Evolutionary conservation across 1,284 basidiomycete genomes (phyloP).

Genomic region (Cystobasidium slooffiae): DNA sequence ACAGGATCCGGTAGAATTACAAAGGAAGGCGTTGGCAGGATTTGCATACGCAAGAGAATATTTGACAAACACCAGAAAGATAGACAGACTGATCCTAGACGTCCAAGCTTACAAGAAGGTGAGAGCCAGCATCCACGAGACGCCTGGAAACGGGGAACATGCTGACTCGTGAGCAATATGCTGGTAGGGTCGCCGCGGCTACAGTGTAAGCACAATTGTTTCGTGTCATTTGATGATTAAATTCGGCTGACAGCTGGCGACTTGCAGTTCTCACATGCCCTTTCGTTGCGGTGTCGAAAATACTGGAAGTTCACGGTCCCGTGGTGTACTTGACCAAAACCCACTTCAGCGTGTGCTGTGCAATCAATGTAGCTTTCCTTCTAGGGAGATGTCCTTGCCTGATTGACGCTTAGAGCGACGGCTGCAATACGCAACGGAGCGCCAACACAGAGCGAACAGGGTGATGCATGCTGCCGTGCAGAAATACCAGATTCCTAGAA

Average conservation of each 20-base stretch:
- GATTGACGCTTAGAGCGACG: too few species aligned
- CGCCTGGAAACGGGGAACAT: too few species aligned
- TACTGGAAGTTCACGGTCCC: constrained; percentile 41
- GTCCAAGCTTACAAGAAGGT: constrained; percentile 20
- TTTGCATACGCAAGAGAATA: constrained; percentile 46
- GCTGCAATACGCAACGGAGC: too few species aligned
- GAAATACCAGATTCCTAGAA: too few species aligned
- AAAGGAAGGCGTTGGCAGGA: constrained; percentile 44
- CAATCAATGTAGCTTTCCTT: neutral
- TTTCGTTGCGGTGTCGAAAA: constrained; percentile 29
- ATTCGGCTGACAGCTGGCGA: neutral
- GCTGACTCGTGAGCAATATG: too few species aligned
- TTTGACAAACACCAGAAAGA: constrained; percentile 46
- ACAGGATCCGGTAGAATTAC: constrained; percentile 41
- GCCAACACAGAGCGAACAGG: too few species aligned
- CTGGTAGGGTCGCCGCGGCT: constrained; percentile 2
- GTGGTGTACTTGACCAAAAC: constrained; percentile 21
- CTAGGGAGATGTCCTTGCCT: neutral
- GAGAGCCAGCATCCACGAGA: neutral
- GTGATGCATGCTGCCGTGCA: too few species aligned
- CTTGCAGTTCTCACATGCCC: constrained; percentile 12
- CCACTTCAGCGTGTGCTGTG: neutral
- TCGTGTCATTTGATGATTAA: neutral
- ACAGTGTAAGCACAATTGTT: neutral
- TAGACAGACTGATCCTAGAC: constrained; percentile 38